Evolutionary conservation across 1,139 yeast species (phyloP).

Genomic region (Suhomyces taliae): DNA sequence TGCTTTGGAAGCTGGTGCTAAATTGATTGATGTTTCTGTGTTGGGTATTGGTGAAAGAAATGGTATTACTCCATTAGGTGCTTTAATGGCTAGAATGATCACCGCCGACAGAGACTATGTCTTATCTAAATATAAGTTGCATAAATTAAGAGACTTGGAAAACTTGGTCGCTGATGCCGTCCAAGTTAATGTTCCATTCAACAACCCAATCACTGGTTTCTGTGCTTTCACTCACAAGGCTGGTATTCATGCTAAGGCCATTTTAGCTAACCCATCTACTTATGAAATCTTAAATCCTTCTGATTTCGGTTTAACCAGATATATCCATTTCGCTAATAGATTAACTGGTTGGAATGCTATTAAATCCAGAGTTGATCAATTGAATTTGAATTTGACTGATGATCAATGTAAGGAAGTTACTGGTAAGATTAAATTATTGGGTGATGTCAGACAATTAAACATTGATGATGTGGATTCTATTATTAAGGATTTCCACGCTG

Average conservation of each 20-base stretch:
- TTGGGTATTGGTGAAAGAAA: conserved; percentile 63
- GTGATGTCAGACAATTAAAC: conserved; percentile 52
- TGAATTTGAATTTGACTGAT: conserved; percentile 50
- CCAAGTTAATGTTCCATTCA: conserved; percentile 58
- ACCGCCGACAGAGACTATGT: conserved; percentile 61
- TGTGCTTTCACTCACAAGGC: conserved; percentile 66
- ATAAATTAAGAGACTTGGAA: conserved; percentile 56
- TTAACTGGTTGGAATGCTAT: conserved; percentile 58
- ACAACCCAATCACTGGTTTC: conserved; percentile 62
- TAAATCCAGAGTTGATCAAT: conserved; percentile 49
- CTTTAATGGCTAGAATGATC: conserved; percentile 64
- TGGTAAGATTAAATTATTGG: conserved; percentile 53
- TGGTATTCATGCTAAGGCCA: conserved; percentile 62
- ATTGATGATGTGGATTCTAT: conserved; percentile 52
- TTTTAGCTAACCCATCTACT: conserved; percentile 59
- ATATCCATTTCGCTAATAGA: conserved; percentile 59
- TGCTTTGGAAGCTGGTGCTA: conserved; percentile 63
- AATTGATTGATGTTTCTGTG: conserved; percentile 55
- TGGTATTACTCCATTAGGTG: conserved; percentile 61
- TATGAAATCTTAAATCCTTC: conserved; percentile 58
- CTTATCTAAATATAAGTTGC: conserved; percentile 54
- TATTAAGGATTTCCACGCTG: conserved; percentile 45
- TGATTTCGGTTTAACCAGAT: conserved; percentile 57
- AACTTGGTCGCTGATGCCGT: conserved; percentile 59
- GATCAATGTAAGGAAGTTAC: conserved; percentile 60